These are phyloP conservation scores for Pestalotiopsis sp. DNA, from an alignment of 2,329 filamentous ascomycete species.

Conservation along the genomic window DNA sequence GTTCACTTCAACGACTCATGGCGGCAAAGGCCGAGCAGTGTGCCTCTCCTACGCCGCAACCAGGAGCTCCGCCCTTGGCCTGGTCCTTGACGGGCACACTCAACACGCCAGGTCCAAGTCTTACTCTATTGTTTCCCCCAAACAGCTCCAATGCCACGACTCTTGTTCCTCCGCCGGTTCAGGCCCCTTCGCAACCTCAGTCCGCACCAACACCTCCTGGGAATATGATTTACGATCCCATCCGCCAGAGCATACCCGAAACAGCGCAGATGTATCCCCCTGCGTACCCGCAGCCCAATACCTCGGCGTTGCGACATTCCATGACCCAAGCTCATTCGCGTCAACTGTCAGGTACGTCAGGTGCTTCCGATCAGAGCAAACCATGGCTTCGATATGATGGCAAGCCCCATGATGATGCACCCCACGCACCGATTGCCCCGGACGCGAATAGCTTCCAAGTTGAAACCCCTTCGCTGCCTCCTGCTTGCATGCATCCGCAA, in stretches of 20 bases:
- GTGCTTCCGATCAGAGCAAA: conserved; percentile 2
- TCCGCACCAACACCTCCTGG: conserved; percentile 54
- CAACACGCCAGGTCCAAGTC: conserved; percentile 81
- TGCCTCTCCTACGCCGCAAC: conserved; percentile 47
- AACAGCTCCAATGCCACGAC: conserved; percentile 38
- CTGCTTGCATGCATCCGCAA: conserved; percentile 22
- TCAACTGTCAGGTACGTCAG: conserved; percentile 7
- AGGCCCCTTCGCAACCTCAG: conserved; percentile 26
- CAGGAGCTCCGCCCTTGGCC: conserved; percentile 59
- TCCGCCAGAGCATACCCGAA: conserved; percentile 58
- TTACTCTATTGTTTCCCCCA: conserved; percentile 72
- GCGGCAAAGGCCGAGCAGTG: conserved; percentile 42
- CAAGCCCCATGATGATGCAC: conserved; percentile 31
- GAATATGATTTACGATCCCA: conserved; percentile 64
- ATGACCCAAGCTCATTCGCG: conserved; percentile 25
- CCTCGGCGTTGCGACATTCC: conserved; percentile 51
- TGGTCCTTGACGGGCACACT: conserved; percentile 89
- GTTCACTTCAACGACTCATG: conserved; percentile 45
- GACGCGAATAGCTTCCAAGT: conserved; percentile 31
- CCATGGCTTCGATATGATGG: conserved; percentile 26
- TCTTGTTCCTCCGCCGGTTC: conserved; percentile 37
- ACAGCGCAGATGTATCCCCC: conserved; percentile 50
- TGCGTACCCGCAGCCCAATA: conserved; percentile 50
- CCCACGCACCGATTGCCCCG: conserved; percentile 32
- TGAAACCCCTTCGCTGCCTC: conserved; percentile 27